A percentile compares a stretch with the other conserved stretches of the same genome.
Evolutionary conservation across 2,329 filamentous ascomycete genomes (phyloP).

Genomic region (Gremmenia infestans): DNA sequence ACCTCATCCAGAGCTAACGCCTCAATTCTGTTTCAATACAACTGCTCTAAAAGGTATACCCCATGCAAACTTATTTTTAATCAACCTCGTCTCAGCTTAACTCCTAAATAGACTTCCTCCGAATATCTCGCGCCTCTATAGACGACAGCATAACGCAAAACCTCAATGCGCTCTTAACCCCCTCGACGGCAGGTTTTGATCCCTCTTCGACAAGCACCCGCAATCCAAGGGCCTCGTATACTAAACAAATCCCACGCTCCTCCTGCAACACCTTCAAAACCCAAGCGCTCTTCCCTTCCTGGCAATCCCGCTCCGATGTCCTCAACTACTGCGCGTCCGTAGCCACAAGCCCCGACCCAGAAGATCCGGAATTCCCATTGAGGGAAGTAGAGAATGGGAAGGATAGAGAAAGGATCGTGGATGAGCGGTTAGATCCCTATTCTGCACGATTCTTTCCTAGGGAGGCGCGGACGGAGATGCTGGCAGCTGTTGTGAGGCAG

Average conservation of each 20-base stretch:
- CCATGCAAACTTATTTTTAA: neutral
- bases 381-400: slow-evolving; percentile 65
- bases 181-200: slow-evolving; percentile 68
- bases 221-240: slow-evolving; percentile 43
- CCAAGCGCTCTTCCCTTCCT: slow-evolving; percentile 77
- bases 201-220: slow-evolving; percentile 68
- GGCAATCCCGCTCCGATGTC: slow-evolving; percentile 78
- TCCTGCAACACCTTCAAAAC: slow-evolving; percentile 71
- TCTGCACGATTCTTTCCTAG: slow-evolving; percentile 73
- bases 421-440: slow-evolving; percentile 91
- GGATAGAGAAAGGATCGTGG: slow-evolving; percentile 68
- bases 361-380: slow-evolving; percentile 72
- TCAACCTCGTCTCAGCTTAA: slow-evolving; percentile 4
- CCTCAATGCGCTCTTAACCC: slow-evolving; percentile 81
- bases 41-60: slow-evolving; percentile 59
- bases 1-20: slow-evolving; percentile 51
- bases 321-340: slow-evolving; percentile 86
- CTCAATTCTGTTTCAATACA: slow-evolving; percentile 74
- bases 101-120: slow-evolving; percentile 69
- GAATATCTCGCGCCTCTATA: slow-evolving; percentile 74
- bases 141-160: slow-evolving; percentile 94
- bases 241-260: slow-evolving; percentile 50
- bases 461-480: slow-evolving; percentile 73
- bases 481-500: slow-evolving; percentile 69
- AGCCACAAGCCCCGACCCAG: slow-evolving; percentile 78